A percentile compares a stretch with the other conserved stretches of the same genome.
These are phyloP conservation scores for Penicillium manginii DNA, from an alignment of 495 filamentous ascomycete genomes.

Conservation along the genomic window DNA sequence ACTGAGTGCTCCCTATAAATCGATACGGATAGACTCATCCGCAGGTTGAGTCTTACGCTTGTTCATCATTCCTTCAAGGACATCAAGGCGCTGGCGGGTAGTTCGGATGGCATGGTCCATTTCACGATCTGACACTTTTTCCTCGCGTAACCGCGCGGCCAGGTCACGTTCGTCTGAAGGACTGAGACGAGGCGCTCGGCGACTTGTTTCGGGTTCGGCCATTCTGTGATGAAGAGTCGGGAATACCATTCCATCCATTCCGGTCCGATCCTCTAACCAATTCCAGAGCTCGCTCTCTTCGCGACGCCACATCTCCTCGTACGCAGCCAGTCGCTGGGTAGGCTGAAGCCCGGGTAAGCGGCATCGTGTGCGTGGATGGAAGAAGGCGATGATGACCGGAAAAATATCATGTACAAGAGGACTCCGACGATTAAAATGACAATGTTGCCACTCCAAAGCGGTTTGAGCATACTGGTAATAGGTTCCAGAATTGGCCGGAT, in stretches of 20 bases:
- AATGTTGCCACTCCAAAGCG: constrained; percentile 72
- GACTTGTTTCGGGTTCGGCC: constrained; percentile 29
- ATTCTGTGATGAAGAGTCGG: constrained; percentile 36
- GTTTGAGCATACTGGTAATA: constrained; percentile 67
- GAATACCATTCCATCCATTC: constrained; percentile 66
- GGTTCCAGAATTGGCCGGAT: constrained; percentile 71
- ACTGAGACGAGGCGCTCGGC: constrained; percentile 24
- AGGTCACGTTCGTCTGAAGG: constrained; percentile 38
- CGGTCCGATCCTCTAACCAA: constrained; percentile 90
- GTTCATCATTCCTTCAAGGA: constrained; percentile 72
- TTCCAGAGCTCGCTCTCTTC: constrained; percentile 95
- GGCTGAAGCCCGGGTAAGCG: constrained; percentile 35
- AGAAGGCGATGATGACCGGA: constrained; percentile 54
- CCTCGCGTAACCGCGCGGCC: constrained; percentile 58
- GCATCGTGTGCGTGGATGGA: constrained; percentile 40
- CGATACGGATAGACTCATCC: constrained; percentile 20
- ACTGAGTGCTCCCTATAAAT: constrained; percentile 18
- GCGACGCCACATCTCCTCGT: constrained; percentile 89
- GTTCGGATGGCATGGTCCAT: constrained; percentile 82
- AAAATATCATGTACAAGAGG: constrained; percentile 62
- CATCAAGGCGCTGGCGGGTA: constrained; percentile 79
- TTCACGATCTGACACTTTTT: constrained; percentile 78
- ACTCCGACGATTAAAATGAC: constrained; percentile 51
- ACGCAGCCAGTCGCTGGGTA: constrained; percentile 77
- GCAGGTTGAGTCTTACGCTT: constrained; percentile 48